Conservation (phyloP, 208 protist species). For the Blechomonas ayalai region DNA sequence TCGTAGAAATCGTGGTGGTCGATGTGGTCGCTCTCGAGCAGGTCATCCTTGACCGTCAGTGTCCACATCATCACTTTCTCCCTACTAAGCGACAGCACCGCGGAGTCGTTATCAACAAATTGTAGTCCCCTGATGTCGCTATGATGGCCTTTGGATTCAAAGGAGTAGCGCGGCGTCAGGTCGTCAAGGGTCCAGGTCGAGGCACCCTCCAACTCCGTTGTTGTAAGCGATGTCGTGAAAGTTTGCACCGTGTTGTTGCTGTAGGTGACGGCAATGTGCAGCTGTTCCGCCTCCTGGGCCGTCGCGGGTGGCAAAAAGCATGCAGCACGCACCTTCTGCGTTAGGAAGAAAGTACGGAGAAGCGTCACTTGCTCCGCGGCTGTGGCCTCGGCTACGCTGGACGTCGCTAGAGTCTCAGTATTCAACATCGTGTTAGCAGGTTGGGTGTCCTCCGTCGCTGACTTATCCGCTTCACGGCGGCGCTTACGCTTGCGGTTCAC, state of each 20-base stretch:
- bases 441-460: background rate
- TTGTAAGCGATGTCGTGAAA: conserved; percentile 60
- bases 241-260: conserved; percentile 77
- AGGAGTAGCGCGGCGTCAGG: conserved; percentile 40
- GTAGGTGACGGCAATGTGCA: conserved; percentile 83
- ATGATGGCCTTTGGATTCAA: conserved; percentile 62
- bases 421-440: conserved; percentile 5
- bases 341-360: conserved; percentile 77
- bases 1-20: conserved; percentile 68
- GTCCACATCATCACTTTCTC: conserved; percentile 82
- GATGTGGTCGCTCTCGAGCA: conserved; percentile 26
- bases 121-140: conserved; percentile 57
- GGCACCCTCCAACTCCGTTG: conserved; percentile 40
- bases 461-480: conserved; percentile 10
- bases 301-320: conserved; percentile 45
- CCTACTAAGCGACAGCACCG: conserved; percentile 69
- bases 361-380: conserved; percentile 61
- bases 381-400: conserved; percentile 11
- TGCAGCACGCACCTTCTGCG: conserved; percentile 69
- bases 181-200: conserved; percentile 60
- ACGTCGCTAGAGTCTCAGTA: conserved; percentile 4
- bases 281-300: conserved; percentile 5
- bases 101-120: conserved; percentile 79
- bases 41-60: conserved; percentile 30
- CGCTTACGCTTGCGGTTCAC: conserved; percentile 67